phyloP scores from a whole-genome alignment of 2,329 filamentous ascomycete genomes.

The Alternaria arborescens region DNA sequence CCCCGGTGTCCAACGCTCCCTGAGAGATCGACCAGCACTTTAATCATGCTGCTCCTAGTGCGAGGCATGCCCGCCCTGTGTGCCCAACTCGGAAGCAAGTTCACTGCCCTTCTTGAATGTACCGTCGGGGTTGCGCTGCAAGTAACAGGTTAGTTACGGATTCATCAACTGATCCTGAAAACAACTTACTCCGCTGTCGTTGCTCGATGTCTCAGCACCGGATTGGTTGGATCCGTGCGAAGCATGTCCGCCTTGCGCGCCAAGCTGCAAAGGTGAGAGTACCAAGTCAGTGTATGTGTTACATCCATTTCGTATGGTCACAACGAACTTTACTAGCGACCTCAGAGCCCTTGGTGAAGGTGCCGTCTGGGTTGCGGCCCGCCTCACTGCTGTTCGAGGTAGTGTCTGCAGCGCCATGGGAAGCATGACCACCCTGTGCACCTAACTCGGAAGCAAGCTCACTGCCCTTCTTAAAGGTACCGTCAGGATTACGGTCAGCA shows the following conservation, averaged over 20 bases:
- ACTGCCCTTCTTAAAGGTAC: slow-evolving; percentile 51
- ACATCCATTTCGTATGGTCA: neutral
- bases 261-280: slow-evolving; percentile 28
- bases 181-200: slow-evolving; percentile 35
- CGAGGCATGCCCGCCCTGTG: slow-evolving; percentile 41
- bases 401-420: slow-evolving; percentile 34
- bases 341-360: slow-evolving; percentile 50
- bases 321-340: slow-evolving; percentile 44
- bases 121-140: slow-evolving; percentile 55
- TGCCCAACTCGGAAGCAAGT: slow-evolving; percentile 48
- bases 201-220: slow-evolving; percentile 10
- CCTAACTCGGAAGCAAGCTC: slow-evolving; percentile 51
- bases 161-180: slow-evolving; percentile 40
- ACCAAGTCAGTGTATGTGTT: neutral
- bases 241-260: slow-evolving; percentile 47
- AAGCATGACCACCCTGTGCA: slow-evolving; percentile 47
- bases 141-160: slow-evolving; percentile 23
- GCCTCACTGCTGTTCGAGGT: slow-evolving; percentile 17
- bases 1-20: neutral
- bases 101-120: slow-evolving; percentile 50
- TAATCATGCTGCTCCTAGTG: slow-evolving; percentile 20
- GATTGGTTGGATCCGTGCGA: slow-evolving; percentile 36
- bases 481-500: slow-evolving; percentile 50
- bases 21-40: neutral
- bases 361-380: slow-evolving; percentile 51